Evolutionary conservation across 768 basidiomycete species (phyloP), one percentile per base, ranked within the genome.

Genomic region (Suillus brevipes): DNA sequence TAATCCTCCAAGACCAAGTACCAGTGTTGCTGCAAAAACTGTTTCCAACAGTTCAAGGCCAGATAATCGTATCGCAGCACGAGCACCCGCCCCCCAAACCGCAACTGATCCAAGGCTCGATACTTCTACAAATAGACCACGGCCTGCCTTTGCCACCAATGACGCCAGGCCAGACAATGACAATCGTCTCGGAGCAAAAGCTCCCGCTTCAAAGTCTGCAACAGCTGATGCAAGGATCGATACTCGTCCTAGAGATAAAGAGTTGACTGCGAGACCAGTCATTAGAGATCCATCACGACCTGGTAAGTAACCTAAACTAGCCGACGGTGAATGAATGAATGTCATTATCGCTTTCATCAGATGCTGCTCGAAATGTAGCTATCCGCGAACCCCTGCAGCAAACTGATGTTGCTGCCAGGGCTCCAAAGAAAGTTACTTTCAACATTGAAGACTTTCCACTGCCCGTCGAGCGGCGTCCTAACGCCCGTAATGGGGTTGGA

Each of bases 361-460:
- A 59, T 59, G 38, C 23, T n/a, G 6, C 42, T 42, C 25, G 6
- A 28, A 42, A 42, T 4, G 18, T 20, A 28, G 58, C 40, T 20
- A 42, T 28, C 10, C 9, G 28, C 25, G 25, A 42, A 42, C 10
- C 38, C 10, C 40, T n/a, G 12, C 53, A 34, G 20, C 53, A 36
- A n/a, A 36, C 20, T 34, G 34, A 31, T 20, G 57, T 59, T 28
- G 2, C 38, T 38, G 38, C 38, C 12, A 59, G 40, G 16, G 25
- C 10, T 28, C 38, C 57, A 40, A 59, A 43, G 58, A 59, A 28
- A 42, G 58, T 59, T 20, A 59, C 58, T 28, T 59, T 59, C 28
- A 20, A 42, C 13, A 18, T 59, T 12, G 18, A 12, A 59, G 58
- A 59, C 25, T 59, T 59, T 12, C 58, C 58, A 28, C 40, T 59